These are phyloP conservation scores for Penicillium pulvis DNA, from an alignment of 495 filamentous ascomycete genomes.

Conservation along the genomic window DNA sequence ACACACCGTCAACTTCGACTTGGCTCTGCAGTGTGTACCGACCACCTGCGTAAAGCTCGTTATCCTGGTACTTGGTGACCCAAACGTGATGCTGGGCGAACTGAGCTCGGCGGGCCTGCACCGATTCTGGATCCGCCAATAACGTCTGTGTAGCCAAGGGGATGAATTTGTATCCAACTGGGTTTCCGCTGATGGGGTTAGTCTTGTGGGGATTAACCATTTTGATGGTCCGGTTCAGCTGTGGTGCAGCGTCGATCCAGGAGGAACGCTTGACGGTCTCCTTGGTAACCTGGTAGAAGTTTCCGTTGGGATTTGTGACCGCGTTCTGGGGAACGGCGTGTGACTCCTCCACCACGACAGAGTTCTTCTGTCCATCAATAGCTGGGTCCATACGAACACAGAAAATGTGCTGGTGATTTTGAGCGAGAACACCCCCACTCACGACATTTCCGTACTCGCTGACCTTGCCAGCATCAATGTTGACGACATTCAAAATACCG, in stretches of 20 bases:
- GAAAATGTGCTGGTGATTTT: constrained; percentile 91
- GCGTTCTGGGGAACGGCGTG: constrained; percentile 68
- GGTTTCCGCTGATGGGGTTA: constrained; percentile 74
- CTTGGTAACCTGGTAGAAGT: constrained; percentile 69
- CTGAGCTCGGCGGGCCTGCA: constrained; percentile 77
- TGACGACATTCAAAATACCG: constrained; percentile 83
- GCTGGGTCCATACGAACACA: constrained; percentile 85
- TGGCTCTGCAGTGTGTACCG: constrained; percentile 84
- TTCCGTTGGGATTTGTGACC: constrained; percentile 79
- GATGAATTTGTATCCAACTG: constrained; percentile 81
- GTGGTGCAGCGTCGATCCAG: constrained; percentile 67
- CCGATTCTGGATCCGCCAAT: constrained; percentile 71
- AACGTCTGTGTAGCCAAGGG: constrained; percentile 77
- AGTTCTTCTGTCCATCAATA: constrained; percentile 74
- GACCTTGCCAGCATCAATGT: constrained; percentile 67
- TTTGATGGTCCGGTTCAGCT: constrained; percentile 75
- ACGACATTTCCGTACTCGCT: constrained; percentile 80
- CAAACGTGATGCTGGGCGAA: constrained; percentile 88
- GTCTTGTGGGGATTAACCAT: constrained; percentile 70
- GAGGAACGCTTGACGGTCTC: constrained; percentile 63
- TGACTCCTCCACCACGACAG: constrained; percentile 71
- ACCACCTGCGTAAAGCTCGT: constrained; percentile 82
- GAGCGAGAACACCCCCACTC: constrained; percentile 79
- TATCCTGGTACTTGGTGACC: constrained; percentile 76
- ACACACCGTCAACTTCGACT: constrained; percentile 58